Evolutionary conservation across 2,329 filamentous ascomycete species (phyloP), one percentile per base, ranked within the genome.

Genomic region (Penicillium sp.): DNA sequence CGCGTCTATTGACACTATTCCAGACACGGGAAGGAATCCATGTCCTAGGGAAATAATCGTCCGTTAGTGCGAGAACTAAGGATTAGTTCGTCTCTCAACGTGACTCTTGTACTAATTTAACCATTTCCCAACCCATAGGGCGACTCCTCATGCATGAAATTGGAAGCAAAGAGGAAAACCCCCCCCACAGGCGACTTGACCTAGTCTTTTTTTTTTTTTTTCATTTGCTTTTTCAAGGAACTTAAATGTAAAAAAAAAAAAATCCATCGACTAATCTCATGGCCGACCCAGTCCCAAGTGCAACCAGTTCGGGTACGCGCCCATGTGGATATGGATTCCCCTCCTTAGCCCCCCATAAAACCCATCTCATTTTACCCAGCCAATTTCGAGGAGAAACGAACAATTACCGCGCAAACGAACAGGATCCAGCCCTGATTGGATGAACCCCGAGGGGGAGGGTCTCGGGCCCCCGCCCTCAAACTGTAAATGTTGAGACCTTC

Each of bases 301-400:
- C 31, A 50, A 37, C 21, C 19, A 50, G 23, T 50, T 50, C 48
- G 21, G 23, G 21, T 48, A 27, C 29, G 33, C 31, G 25, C 50
- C 9, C 42, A 53, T 45, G 42, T 47, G 44, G 44, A 42, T 23
- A 42, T n/a, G 35, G 2, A 23, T 21, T 23, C 19, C 25, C 45
- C 44, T 31, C 43, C 26, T 14, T 33, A 33, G 13, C 35, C 33
- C 27, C 26, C 27, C 35, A 10, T 11, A 39, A 39, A 39, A 39
- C 35, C 10, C 45, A 27, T 47, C 45, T 47, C 45, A 43, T 33
- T 27, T 16, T 37, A 53, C 54, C 58, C 55, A 57, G 23, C 45
- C 49, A 60, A 60, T 62, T 61, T 61, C 58, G 52, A 50, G 58
- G 52, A 50, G 33, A 58, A 61, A 57, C 52, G 55, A 59, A 54